phyloP scores from a whole-genome alignment of 192 early-diverging fungal species.

The Jimgerdemannia lactiflua region DNA sequence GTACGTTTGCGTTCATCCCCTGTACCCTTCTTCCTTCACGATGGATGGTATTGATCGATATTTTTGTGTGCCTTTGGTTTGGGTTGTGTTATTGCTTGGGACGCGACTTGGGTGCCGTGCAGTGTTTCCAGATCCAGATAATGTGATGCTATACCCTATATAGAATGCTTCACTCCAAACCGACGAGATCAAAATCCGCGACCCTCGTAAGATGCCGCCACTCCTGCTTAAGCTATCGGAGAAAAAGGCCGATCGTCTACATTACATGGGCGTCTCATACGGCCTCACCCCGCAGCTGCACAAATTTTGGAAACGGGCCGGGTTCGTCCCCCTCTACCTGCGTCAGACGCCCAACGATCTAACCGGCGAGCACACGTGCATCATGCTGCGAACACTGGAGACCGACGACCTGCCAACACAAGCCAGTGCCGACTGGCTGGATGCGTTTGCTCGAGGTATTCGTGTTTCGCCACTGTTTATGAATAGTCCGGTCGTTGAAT shows the following conservation, averaged over 20 bases:
- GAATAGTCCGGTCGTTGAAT: no score
- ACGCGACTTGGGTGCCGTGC: no score
- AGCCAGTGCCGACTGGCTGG: conserved; percentile 75
- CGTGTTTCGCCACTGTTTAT: no score
- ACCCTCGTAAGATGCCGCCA: conserved; percentile 90
- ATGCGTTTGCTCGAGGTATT: conserved; percentile 66
- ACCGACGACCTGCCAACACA: conserved; percentile 38
- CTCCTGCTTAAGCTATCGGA: conserved; percentile 85
- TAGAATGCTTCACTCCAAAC: conserved; percentile 49
- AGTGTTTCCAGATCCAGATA: no score
- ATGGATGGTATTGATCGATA: no score
- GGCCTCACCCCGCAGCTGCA: conserved; percentile 87
- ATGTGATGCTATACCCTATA: not conserved
- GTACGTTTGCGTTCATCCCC: no score
- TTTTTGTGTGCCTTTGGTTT: no score
- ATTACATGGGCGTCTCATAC: conserved; percentile 97
- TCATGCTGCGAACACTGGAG: conserved; percentile 87
- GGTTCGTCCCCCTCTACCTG: conserved; percentile 91
- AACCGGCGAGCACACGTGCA: conserved; percentile 97
- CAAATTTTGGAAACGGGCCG: conserved; percentile 95
- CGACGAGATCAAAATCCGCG: conserved; percentile 82
- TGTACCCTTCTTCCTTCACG: no score
- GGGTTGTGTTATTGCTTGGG: no score
- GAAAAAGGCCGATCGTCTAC: conserved; percentile 71
- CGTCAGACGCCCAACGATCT: conserved; percentile 97